Evolutionary conservation across 148 eudicot genomes (phyloP), one percentile per base, ranked within the genome.

Genomic region (Drosera capensis): DNA sequence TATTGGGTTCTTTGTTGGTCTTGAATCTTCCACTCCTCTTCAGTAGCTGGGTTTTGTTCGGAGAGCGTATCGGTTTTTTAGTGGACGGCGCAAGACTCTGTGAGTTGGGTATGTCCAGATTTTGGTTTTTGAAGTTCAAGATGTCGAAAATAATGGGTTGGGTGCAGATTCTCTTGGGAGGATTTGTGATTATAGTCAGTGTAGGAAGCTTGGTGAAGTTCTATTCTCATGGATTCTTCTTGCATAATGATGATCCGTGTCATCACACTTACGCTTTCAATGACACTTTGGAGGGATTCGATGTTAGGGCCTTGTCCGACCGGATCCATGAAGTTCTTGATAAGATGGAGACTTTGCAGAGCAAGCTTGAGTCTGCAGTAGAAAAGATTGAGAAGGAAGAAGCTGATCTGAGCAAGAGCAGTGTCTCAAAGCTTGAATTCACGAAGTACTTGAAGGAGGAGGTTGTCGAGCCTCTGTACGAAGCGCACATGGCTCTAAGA

Each of bases 401-500:
- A 36, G 65, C 60, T 17, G 45, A 56, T 8, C 49, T 28, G 11
- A 54, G 35, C 2, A 63, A 44, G 40, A 48, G 55, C 37, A 72
- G 40, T 35, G 61, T 84, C 25, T 59, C 95, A 0, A 72, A 44
- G 52, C 25, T 58, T 3, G 85, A 81, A 57, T 72, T 73, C 68
- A 92, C 72, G 59, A 85, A 54, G 57, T 92, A 73, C 61, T 54
- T 92, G 15, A 86, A 85, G 56, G 80, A 76, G 2, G 86, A 92
- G 58, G 82, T 92, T 23, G 63, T 92, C 54, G 60, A 57, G 44
- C 95, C 94, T 19, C 73, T 92, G 13, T 92, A 85, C 44, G 69
- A 49, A 26, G 94, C 99, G 52, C 99, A 92, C 34, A 85, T 92
- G 14, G 66, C 80, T 24, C 95, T 92, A 20, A 75, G 99, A 56